Base-by-base conservation (phyloP, 805 yeast species). In the Blastobotrys muscicola region DNA sequence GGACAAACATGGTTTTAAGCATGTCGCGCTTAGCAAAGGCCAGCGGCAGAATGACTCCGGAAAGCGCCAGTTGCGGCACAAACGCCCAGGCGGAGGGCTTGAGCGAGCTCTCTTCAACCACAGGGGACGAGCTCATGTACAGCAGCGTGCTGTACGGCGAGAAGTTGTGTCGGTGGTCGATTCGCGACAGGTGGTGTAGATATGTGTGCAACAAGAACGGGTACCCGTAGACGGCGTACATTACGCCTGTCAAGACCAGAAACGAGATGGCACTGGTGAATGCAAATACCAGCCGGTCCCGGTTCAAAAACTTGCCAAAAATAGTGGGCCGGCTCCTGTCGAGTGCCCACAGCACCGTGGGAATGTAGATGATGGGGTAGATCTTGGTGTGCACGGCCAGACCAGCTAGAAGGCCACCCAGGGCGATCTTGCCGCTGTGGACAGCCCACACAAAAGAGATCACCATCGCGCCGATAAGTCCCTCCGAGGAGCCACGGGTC, bases 101-200 rank as follows among this genome's bases (percentile, higher is more conserved):
- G 8, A 39, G 29, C 15, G 33, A 15, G 3, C 96, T 2, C 95
- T 96, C 4, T 82, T 39, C 51, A 86, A 49, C 52, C n/a, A 45
- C 49, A n/a, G 61, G 62, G 8, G 57, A 51, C 10, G 61, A 59
- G n/a, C 64, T 54, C 50, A 62, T 60, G 49, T 67, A 67, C 34
- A 92, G 66, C 15, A 80, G 66, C 9, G 85, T 66, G 59, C 89
- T 84, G 73, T 89, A 92, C 2, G 89, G 68, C 3, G 95, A 85
- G 58, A 92, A 92, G 62, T 92, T 92, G 64, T 92, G 98, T 39
- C 98, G 75, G 61, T 92, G 98, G 60, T 92, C 98, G 3, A 85
- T 62, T 47, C 98, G 69, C 7, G 75, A 69, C 35, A 90, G 65
- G 61, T 90, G 98, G 59, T 90, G 89, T 3, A 86, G 57, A 58